Evolutionary conservation across 2,329 filamentous ascomycete genomes (phyloP).

Genomic region (Neopestalotiopsis sp.): DNA sequence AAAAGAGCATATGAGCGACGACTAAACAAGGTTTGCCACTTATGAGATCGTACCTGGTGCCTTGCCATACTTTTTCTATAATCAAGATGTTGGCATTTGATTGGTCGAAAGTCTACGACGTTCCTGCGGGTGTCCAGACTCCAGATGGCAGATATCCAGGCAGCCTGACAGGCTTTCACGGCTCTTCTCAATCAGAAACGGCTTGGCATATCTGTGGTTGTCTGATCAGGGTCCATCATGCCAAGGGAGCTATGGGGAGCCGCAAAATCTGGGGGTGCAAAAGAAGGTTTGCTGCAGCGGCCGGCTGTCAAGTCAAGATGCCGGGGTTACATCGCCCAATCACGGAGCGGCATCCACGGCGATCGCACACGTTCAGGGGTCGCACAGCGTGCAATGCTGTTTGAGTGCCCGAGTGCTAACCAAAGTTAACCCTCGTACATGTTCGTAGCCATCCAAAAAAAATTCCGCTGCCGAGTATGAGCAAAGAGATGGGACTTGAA

Average conservation of each 20-base stretch:
- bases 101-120: not conserved
- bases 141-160: not conserved
- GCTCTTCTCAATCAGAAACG: conserved; percentile 14
- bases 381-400: not conserved
- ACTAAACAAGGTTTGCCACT: not conserved
- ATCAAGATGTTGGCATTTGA: not conserved
- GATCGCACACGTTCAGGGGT: conserved; percentile 16
- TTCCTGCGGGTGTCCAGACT: conserved; percentile 3
- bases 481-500: not conserved
- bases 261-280: not conserved
- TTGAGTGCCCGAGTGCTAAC: not conserved
- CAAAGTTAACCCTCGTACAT: not conserved
- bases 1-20: not conserved
- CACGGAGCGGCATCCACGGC: not conserved
- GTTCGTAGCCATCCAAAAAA: not conserved
- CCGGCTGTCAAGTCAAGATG: conserved; percentile 13
- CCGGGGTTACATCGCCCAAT: conserved; percentile 4
- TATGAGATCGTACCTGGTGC: too few species aligned
- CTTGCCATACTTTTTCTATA: not conserved
- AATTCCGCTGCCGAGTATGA: not conserved
- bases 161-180: conserved; percentile 3
- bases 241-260: not conserved
- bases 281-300: conserved; percentile 12
- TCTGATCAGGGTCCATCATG: conserved; percentile 9
- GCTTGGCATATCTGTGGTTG: conserved; percentile 1